Base-by-base conservation (phyloP, 2,329 filamentous ascomycete genomes). In the Alternaria sp. region DNA sequence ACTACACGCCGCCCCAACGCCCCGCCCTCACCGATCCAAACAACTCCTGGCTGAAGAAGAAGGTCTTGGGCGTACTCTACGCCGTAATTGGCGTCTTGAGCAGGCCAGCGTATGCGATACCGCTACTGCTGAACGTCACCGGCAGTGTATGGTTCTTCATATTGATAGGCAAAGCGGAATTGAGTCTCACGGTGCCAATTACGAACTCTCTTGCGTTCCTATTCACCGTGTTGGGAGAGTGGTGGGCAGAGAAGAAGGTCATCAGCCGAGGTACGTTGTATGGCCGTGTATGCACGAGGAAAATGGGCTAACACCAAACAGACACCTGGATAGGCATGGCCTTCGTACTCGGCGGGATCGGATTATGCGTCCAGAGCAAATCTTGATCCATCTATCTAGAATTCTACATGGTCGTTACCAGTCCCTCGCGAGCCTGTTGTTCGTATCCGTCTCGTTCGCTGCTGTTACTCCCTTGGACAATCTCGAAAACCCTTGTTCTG, bases 121-220 rank as follows among this genome's bases (percentile, higher is more conserved):
- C 95, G 20, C 81, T 98, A 71, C 82, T 97, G 56, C 81, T 97
- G 62, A 98, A 98, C 78, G 82, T 98, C 57, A 97, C 95, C 3
- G 95, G 95, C 28, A 97, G 93, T 76, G 87, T 97, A 59, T 98
- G 95, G 95, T 98, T 98, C 82, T 98, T 98, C 73, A 81, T 98
- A 70, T 84, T 98, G 68, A 95, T 98, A 81, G 95, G 95, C 7
- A 89, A 96, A 79, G 94, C 94, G 73, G 95, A 98, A 80, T 78
- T 98, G 71, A 97, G 94, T 76, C 84, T 98, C 66, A 97, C 94
- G 3, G 94, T 98, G 1, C 95, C 95, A 2, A 96, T 98, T 66
- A 94, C 95, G 2, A 98, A 98, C 75, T 97, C 94, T 0, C 83
- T 97, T 75, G 95, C 95, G 0, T 98, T 98, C 72, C 81, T 98